Percentiles rank a stretch among this genome's conserved stretches.
phyloP scores from a whole-genome alignment of 805 yeast species.

The Ogataea methylovora region DNA sequence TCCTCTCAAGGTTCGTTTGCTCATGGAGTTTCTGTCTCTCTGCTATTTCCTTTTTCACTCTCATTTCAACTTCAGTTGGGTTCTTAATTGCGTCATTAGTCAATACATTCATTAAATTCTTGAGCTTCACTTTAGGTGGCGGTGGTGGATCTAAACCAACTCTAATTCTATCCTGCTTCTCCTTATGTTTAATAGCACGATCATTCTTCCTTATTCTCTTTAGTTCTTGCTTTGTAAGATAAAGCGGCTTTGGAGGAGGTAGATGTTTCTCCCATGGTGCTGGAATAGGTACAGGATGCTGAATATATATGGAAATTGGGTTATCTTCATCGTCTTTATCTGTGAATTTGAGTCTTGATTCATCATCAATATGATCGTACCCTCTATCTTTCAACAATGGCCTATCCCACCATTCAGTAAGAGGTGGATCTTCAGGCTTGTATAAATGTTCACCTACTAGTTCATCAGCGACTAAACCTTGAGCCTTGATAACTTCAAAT shows the following conservation, averaged over 20 bases:
- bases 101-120: constrained; percentile 78
- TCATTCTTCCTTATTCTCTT: constrained; percentile 66
- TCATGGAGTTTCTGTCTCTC: constrained; percentile 55
- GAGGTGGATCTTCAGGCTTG: constrained; percentile 45
- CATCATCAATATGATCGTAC: constrained; percentile 28
- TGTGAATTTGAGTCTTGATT: constrained; percentile 22
- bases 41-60: constrained; percentile 62
- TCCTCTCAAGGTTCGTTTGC: constrained; percentile 52
- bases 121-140: constrained; percentile 77
- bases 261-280: constrained; percentile 49
- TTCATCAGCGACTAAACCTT: constrained; percentile 45
- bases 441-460: constrained; percentile 50
- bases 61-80: constrained; percentile 78
- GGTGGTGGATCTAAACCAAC: constrained; percentile 85
- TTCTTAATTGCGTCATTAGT: constrained; percentile 82
- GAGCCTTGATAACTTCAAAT: constrained; percentile 20
- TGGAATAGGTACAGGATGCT: constrained; percentile 68
- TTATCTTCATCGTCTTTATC: constrained; percentile 28
- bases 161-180: constrained; percentile 67
- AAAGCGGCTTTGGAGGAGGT: constrained; percentile 38
- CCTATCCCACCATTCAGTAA: constrained; percentile 86
- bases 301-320: constrained; percentile 64
- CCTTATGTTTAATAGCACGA: constrained; percentile 56
- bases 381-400: constrained; percentile 35
- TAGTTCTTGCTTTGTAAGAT: constrained; percentile 69